A percentile compares a stretch with the other conserved stretches of the same genome.
Evolutionary conservation across 2,329 filamentous ascomycete species (phyloP).

Genomic region (Trichoderma endophyticum): DNA sequence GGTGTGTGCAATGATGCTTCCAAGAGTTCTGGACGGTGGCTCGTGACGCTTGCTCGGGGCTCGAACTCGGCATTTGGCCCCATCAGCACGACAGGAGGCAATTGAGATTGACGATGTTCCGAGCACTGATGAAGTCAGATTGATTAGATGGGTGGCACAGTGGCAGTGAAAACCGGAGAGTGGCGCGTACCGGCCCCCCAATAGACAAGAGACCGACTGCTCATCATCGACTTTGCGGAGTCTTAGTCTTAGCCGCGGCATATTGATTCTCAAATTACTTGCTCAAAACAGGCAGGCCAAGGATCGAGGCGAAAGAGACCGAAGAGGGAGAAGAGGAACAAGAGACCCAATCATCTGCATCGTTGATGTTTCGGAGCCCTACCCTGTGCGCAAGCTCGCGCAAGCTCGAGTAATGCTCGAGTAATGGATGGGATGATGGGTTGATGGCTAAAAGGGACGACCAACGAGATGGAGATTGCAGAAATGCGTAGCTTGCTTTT

Average conservation of each 20-base stretch:
- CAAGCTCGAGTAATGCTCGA: neutral
- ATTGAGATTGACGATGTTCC: neutral
- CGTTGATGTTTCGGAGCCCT: neutral
- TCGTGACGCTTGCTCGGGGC: neutral
- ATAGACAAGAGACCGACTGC: neutral
- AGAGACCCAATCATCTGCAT: neutral
- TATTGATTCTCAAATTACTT: neutral
- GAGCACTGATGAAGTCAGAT: neutral
- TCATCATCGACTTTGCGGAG: neutral
- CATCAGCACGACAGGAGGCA: too few species aligned
- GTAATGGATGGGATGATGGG: neutral
- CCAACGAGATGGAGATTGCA: neutral
- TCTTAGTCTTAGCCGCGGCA: neutral
- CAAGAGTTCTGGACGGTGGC: neutral
- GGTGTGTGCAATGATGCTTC: neutral
- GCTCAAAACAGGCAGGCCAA: neutral
- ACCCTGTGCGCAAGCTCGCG: neutral
- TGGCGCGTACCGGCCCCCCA: neutral
- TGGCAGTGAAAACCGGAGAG: neutral
- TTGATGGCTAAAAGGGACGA: neutral
- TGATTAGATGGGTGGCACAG: neutral
- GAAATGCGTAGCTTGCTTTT: neutral
- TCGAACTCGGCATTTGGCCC: neutral
- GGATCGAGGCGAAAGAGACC: neutral
- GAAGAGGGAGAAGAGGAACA: neutral